Percentiles rank a stretch among this genome's conserved stretches.
phyloP scores from a whole-genome alignment of 1,284 basidiomycete genomes.

The Psilocybe mexicana region DNA sequence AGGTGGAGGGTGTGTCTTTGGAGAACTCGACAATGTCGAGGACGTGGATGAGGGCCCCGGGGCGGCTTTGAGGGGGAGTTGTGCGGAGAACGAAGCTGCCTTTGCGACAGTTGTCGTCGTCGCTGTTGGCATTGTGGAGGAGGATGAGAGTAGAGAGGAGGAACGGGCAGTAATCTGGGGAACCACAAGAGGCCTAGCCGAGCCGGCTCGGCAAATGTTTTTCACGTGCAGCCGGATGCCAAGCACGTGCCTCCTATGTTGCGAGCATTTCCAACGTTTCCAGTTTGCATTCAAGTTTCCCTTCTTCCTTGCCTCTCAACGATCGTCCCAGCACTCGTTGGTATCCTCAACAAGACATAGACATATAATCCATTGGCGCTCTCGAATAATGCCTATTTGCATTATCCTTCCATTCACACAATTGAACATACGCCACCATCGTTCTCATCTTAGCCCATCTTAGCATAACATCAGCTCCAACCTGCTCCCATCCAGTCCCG shows the following conservation, averaged over 20 bases:
- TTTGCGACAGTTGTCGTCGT: constrained; percentile 39
- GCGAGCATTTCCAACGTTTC: neutral
- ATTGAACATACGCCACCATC: too few relatives aligned
- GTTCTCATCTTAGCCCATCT: too few relatives aligned
- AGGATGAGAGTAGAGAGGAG: neutral
- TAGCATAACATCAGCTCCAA: too few relatives aligned
- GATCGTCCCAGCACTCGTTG: too few relatives aligned
- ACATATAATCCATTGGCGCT: too few relatives aligned
- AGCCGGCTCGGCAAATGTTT: constrained; percentile 17
- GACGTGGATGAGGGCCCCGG: constrained; percentile 15
- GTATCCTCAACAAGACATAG: too few relatives aligned
- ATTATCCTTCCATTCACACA: too few relatives aligned
- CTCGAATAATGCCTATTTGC: too few relatives aligned
- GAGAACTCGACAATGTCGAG: constrained; percentile 15
- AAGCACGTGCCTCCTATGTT: neutral
- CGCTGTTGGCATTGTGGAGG: constrained; percentile 41
- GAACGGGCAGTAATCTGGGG: neutral
- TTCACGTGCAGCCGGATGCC: constrained; percentile 23
- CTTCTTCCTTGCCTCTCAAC: neutral
- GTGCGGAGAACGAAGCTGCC: constrained; percentile 21
- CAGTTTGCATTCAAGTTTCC: too few relatives aligned
- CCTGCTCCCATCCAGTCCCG: too few relatives aligned
- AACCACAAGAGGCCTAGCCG: neutral
- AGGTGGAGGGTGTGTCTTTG: constrained; percentile 28
- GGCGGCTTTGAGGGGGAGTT: constrained; percentile 30